These are phyloP conservation scores for Oemleria cerasiformis DNA, from an alignment of 306 rosid species.

Conservation along the genomic window DNA sequence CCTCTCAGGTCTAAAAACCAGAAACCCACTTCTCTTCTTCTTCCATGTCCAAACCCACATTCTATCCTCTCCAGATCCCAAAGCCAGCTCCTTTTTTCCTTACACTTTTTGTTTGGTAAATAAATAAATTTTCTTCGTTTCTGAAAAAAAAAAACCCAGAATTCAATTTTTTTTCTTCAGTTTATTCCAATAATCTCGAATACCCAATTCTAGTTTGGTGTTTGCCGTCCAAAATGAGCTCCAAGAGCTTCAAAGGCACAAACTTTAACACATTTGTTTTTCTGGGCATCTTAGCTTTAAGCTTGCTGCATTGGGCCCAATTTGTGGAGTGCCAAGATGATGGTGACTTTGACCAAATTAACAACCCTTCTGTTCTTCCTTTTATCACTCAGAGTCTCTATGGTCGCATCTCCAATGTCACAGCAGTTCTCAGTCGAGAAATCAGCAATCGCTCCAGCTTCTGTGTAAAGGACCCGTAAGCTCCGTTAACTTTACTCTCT, in stretches of 20 bases:
- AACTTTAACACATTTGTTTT: conserved; percentile 16
- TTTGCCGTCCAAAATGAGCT: conserved; percentile 26
- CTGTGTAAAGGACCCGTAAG: conserved; percentile 82
- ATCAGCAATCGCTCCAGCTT: conserved; percentile 52
- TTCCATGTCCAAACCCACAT: conserved; percentile 15
- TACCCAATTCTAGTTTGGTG: neutral
- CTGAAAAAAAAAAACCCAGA: neutral
- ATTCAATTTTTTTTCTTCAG: neutral
- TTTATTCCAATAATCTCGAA: neutral
- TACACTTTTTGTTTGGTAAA: neutral
- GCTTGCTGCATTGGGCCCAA: conserved; percentile 33
- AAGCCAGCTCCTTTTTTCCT: neutral
- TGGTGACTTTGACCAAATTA: conserved; percentile 44
- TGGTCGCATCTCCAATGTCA: conserved; percentile 57
- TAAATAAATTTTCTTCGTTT: neutral
- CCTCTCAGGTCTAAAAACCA: neutral
- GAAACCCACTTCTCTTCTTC: neutral
- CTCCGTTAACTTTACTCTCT: conserved; percentile 3
- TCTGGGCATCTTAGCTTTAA: conserved; percentile 33
- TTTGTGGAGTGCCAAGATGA: conserved; percentile 48
- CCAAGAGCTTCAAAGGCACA: conserved; percentile 16
- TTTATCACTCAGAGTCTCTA: conserved; percentile 61
- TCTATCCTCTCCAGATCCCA: conserved; percentile 4
- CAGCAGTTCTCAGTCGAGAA: conserved; percentile 47
- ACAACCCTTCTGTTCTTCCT: conserved; percentile 66